Percentiles rank a stretch among this genome's conserved stretches.
Evolutionary conservation across 371 early-diverging fungal genomes (phyloP).

Genomic region (Mortierella sp.): DNA sequence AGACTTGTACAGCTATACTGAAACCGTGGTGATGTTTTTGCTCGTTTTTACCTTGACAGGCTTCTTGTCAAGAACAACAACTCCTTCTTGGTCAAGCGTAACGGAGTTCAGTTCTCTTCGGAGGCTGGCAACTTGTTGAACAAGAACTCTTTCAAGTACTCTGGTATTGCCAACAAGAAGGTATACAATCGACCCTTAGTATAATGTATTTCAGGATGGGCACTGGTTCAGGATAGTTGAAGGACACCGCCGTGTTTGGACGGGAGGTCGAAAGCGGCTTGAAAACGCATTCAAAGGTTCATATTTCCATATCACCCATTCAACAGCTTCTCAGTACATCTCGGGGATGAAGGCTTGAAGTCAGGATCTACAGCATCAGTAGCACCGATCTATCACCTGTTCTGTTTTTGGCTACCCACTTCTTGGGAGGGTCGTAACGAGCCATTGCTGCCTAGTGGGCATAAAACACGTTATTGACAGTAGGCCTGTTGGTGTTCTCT

Average conservation of each 20-base stretch:
- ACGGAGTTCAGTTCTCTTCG: constrained; percentile 81
- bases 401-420: too few species aligned
- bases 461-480: too few species aligned
- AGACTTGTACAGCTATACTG: neutral
- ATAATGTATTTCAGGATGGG: neutral
- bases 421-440: neutral
- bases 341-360: too few species aligned
- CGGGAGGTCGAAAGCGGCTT: too few species aligned
- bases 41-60: constrained; percentile 59
- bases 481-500: neutral
- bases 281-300: too few species aligned
- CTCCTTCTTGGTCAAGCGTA: constrained; percentile 90
- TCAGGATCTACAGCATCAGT: too few species aligned
- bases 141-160: constrained; percentile 88
- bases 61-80: constrained; percentile 85
- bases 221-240: too few species aligned
- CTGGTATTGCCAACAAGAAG: constrained; percentile 84
- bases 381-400: too few species aligned
- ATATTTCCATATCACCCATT: too few species aligned
- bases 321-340: too few species aligned
- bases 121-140: constrained; percentile 89
- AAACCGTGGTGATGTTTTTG: neutral
- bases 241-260: too few species aligned
- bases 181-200: constrained; percentile 46
- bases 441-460: too few species aligned